These are phyloP conservation scores for Penicillium longicatenatum DNA, from an alignment of 495 filamentous ascomycete species.

Conservation along the genomic window DNA sequence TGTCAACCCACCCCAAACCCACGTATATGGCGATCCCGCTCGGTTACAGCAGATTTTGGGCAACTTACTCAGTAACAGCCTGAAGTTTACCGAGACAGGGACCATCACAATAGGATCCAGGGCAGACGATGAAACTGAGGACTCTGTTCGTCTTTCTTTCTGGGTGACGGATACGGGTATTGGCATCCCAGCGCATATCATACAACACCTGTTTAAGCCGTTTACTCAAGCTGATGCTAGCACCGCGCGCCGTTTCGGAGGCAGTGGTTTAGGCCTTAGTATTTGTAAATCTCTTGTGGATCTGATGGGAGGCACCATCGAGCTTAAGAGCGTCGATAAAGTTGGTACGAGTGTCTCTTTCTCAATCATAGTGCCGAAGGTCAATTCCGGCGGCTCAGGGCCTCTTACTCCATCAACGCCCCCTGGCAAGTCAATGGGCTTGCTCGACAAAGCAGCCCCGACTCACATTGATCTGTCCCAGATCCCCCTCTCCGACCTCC, in stretches of 20 bases:
- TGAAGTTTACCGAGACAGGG: slow-evolving; percentile 73
- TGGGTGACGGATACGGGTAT: slow-evolving; percentile 85
- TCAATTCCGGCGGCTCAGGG: slow-evolving; percentile 31
- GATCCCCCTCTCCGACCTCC: slow-evolving; percentile 69
- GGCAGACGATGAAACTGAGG: slow-evolving; percentile 65
- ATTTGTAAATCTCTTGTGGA: slow-evolving; percentile 91
- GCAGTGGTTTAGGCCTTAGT: slow-evolving; percentile 81
- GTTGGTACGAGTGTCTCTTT: slow-evolving; percentile 83
- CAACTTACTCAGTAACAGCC: slow-evolving; percentile 83
- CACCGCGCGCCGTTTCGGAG: slow-evolving; percentile 80
- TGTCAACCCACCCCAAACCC: slow-evolving; percentile 59
- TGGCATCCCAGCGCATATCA: slow-evolving; percentile 63
- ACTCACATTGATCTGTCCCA: slow-evolving; percentile 53
- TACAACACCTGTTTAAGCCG: slow-evolving; percentile 74
- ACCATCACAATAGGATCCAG: slow-evolving; percentile 74
- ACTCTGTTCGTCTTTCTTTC: slow-evolving; percentile 68
- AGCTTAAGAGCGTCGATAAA: slow-evolving; percentile 70
- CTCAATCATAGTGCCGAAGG: slow-evolving; percentile 74
- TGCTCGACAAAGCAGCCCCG: background rate
- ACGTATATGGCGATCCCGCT: slow-evolving; percentile 82
- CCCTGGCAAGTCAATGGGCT: background rate
- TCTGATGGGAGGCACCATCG: slow-evolving; percentile 79
- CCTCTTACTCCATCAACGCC: background rate
- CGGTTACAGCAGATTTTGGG: slow-evolving; percentile 85
- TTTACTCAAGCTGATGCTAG: slow-evolving; percentile 86